A percentile compares a stretch with the other conserved stretches of the same genome.
phyloP scores from a whole-genome alignment of 371 early-diverging fungal species.

The Lichtheimia ornata region DNA sequence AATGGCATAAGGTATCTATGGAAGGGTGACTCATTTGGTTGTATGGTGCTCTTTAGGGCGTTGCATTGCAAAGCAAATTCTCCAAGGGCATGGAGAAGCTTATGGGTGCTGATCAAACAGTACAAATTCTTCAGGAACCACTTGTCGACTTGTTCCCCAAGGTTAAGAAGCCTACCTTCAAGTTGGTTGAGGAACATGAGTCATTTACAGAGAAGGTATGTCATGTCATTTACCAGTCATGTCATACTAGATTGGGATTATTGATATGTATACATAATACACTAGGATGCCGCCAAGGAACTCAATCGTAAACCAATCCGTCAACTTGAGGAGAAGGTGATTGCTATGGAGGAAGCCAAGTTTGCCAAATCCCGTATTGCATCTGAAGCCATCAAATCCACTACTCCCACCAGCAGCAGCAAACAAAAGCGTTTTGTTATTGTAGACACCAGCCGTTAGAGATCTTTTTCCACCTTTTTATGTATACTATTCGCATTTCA shows the following conservation, averaged over 20 bases:
- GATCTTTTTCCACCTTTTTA: too few species aligned
- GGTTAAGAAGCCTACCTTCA: slow-evolving; percentile 78
- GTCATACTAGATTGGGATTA: background rate
- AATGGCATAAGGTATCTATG: background rate
- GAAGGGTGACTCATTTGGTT: background rate
- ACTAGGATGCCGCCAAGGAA: slow-evolving; percentile 78
- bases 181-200: slow-evolving; percentile 77
- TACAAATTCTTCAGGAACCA: slow-evolving; percentile 53
- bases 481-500: too few species aligned
- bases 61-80: slow-evolving; percentile 63
- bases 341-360: slow-evolving; percentile 42
- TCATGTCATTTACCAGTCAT: background rate
- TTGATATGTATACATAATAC: background rate
- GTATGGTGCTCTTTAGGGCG: slow-evolving; percentile 40
- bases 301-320: slow-evolving; percentile 76
- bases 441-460: slow-evolving; percentile 46
- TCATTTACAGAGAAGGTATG: slow-evolving; percentile 61
- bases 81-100: slow-evolving; percentile 83
- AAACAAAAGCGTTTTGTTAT: slow-evolving; percentile 37
- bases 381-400: slow-evolving; percentile 4
- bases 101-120: slow-evolving; percentile 61
- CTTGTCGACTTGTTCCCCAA: slow-evolving; percentile 63
- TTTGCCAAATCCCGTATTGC: slow-evolving; percentile 21
- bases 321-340: slow-evolving; percentile 55
- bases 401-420: slow-evolving; percentile 15